Evolutionary conservation across 768 basidiomycete species (phyloP), one percentile per base, ranked within the genome.

Genomic region (Boletus subparvulus): DNA sequence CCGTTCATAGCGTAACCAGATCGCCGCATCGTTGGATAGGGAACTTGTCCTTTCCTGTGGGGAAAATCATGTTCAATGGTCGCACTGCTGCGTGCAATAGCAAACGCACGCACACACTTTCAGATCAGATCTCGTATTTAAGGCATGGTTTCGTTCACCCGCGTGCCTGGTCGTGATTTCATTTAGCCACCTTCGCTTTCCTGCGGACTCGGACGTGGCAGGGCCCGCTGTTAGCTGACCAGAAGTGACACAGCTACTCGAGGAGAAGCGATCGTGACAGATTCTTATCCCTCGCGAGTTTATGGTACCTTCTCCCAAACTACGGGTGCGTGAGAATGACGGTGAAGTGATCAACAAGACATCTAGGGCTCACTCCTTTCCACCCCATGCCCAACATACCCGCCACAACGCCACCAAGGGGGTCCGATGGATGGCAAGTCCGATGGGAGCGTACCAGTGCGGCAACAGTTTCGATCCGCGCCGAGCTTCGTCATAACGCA

Each of bases 81-180:
- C 62, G 67, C 66, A 70, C 56, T 59, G 68, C 62, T 66, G 70
- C 47, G 58, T 58, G 61, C 61, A 66, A 64, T 68, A 59, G 63
- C 60, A 61, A 61, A 69, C 42, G 64, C 49, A 73, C 63, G 49
- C 58, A 69, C 67, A 72, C 63, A 69, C 61, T 30, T 51, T 47
- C 37, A 73, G 70, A 71, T 72, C 64, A 56, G 70, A 72, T 72
- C 70, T 68, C 56, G 65, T 64, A 65, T 70, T 73, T 66, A 58
- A 64, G 55, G 64, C 62, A 65, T 70, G 72, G 61, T 49, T 58
- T 59, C 50, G 55, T 62, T 63, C 55, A 55, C 56, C 60, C 50
- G 68, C 37, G 70, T 72, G 70, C 70, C 70, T 72, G 68, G 66
- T 56, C 33, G 68, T 65, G 62, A 63, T 69, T 73, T 72, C 72